Percentiles rank a stretch among this genome's conserved stretches.
Conservation (phyloP, 2,329 filamentous ascomycete genomes). For the Alternaria ventricosa region DNA sequence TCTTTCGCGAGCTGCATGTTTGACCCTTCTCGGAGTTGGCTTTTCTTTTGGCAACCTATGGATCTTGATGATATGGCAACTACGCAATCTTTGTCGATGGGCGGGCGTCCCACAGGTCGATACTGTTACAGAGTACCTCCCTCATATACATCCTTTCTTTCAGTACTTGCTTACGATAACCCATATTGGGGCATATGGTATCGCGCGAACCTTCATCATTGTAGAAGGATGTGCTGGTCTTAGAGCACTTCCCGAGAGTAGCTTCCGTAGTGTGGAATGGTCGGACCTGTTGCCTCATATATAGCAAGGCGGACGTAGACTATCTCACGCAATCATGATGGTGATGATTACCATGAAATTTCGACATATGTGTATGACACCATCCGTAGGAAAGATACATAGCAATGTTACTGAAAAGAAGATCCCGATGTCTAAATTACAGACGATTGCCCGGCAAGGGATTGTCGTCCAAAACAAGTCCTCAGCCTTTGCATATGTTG, state of each 20-base stretch:
- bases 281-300: neutral
- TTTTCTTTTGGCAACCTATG: neutral
- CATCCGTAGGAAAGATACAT: too few relatives aligned
- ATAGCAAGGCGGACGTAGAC: neutral
- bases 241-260: neutral
- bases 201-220: neutral
- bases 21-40: rapidly evolving
- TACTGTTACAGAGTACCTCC: neutral
- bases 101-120: neutral
- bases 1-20: neutral
- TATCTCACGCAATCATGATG: too few relatives aligned
- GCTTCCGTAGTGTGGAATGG: neutral
- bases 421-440: too few relatives aligned
- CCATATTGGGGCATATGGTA: neutral
- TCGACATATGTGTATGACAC: too few relatives aligned
- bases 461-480: too few relatives aligned
- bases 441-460: too few relatives aligned
- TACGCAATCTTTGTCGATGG: neutral
- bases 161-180: neutral
- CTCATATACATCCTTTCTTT: neutral
- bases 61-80: neutral
- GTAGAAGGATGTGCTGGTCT: neutral
- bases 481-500: neutral
- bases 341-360: too few relatives aligned
- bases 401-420: too few relatives aligned